phyloP scores from a whole-genome alignment of 23 red algal species.

The Gracilaria domingensis region DNA sequence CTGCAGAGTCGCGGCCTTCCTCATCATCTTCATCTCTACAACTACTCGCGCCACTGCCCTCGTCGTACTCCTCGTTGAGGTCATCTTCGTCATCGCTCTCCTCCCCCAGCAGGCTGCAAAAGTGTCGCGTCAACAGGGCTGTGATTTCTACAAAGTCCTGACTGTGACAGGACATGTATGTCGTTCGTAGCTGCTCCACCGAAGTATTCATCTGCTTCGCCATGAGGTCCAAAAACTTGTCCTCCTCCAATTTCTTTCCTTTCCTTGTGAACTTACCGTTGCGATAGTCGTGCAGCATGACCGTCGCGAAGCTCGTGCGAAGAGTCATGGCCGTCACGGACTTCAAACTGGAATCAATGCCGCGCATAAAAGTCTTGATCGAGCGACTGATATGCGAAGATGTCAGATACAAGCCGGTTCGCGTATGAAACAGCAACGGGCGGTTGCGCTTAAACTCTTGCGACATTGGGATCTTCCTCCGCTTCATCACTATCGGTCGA shows the following conservation, averaged over 20 bases:
- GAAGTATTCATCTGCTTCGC: slow-evolving; percentile 49
- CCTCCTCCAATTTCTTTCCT: neutral
- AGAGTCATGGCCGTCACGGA: slow-evolving; percentile 36
- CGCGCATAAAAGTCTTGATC: neutral
- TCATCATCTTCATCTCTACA: no score
- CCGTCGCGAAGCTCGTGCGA: slow-evolving; percentile 16
- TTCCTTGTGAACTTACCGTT: neutral
- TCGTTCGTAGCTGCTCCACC: slow-evolving; percentile 26
- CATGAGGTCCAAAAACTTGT: slow-evolving; percentile 27
- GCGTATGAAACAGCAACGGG: neutral
- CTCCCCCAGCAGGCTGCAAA: neutral
- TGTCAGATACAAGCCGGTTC: neutral
- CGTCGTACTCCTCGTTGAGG: no score
- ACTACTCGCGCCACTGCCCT: no score
- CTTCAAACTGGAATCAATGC: neutral
- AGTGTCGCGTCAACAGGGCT: neutral
- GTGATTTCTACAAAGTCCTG: neutral
- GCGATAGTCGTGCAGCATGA: slow-evolving; percentile 31
- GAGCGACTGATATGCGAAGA: neutral
- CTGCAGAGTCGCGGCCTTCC: no score
- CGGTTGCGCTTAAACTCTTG: neutral
- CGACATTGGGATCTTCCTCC: neutral
- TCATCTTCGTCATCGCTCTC: neutral
- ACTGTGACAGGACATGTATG: slow-evolving; percentile 6
- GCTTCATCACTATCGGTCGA: neutral